Base-by-base conservation (phyloP, 2,329 filamentous ascomycete species). In the Fusarium sp. region DNA sequence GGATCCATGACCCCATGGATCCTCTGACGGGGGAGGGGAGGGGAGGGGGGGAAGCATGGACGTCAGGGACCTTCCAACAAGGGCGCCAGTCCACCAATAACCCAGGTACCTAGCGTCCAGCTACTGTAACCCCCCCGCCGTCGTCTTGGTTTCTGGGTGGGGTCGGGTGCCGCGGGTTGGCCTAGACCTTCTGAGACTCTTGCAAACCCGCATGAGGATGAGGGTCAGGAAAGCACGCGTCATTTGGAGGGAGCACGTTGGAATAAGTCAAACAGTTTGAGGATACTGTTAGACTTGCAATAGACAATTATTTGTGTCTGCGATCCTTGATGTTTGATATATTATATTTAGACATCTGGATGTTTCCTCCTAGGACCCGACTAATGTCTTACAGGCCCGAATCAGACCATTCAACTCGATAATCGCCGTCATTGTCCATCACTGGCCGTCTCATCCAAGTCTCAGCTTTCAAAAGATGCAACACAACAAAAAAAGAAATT, bases 81-180 rank as follows among this genome's bases (percentile, higher is more conserved):
- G 59, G 70, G 70, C 59, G 61, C 65, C 63, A 68, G 56, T 64
- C 76, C 74, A 77, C 76, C 72, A 75, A 75, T 73, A 45, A 54
- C 57, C 66, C 69, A 73, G 72, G 74, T 75, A 75, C 76, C 65
- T 64, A 70, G 63, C 65, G 50, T 73, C 54, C 57, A 71, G 50
- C 64, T 60, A 64, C 61, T 67, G 50, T 34, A 64, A 66, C 67
- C 66, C 76, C 63, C 76, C 64, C 73, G 68, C 68, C 73, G 73
- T 73, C 66, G 67, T 30, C 45, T 18, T 50, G 14, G 45, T 30
- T 58, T 60, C 64, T 64, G 61, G 59, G 59, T 68, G 65, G 64
- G 60, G 69, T 71, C 64, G 41, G 58, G 70, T 67, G 60, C 66
- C 57, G 74, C 65, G 66, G 67, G 61, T 73, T 73, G 70, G 70